Conservation (phyloP, 805 yeast genomes). For the Starmerella ratchasimensis region DNA sequence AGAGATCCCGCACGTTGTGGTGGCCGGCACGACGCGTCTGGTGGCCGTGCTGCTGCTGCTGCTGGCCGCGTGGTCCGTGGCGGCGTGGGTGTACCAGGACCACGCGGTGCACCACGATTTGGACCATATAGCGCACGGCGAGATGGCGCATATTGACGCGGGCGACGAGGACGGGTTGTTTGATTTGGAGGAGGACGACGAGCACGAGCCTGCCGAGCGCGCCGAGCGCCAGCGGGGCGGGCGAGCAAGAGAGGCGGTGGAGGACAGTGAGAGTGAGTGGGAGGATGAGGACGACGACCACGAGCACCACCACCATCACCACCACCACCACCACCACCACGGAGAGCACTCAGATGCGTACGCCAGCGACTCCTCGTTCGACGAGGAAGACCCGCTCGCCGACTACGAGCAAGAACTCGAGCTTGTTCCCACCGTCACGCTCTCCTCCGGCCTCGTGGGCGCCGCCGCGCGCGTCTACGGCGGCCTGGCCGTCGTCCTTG, state of each 20-base stretch:
- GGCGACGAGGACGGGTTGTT: conserved; percentile 13
- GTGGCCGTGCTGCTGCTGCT: not conserved
- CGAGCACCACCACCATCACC: not conserved
- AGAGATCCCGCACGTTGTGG: too few relatives aligned
- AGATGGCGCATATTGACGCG: conserved; percentile 14
- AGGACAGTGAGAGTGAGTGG: not conserved
- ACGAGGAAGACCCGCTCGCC: too few relatives aligned
- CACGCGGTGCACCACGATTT: conserved; percentile 15
- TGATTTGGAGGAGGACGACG: conserved; percentile 1
- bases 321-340: too few relatives aligned
- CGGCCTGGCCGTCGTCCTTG: too few relatives aligned
- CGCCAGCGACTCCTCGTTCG: too few relatives aligned
- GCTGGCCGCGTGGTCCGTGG: conserved; percentile 6
- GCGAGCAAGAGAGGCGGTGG: not conserved
- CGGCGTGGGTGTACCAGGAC: conserved; percentile 13
- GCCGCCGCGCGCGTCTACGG: too few relatives aligned
- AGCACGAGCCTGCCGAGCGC: not conserved
- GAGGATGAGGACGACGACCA: not conserved
- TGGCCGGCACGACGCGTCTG: not conserved
- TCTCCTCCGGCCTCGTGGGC: too few relatives aligned
- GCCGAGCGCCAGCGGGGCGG: not conserved
- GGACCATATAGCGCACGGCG: conserved; percentile 17
- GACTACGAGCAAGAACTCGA: too few relatives aligned
- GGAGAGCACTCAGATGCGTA: too few relatives aligned
- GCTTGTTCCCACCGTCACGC: too few relatives aligned